These are phyloP conservation scores for Fusarium protoensiforme DNA, from an alignment of 2,329 filamentous ascomycete genomes.

Conservation along the genomic window DNA sequence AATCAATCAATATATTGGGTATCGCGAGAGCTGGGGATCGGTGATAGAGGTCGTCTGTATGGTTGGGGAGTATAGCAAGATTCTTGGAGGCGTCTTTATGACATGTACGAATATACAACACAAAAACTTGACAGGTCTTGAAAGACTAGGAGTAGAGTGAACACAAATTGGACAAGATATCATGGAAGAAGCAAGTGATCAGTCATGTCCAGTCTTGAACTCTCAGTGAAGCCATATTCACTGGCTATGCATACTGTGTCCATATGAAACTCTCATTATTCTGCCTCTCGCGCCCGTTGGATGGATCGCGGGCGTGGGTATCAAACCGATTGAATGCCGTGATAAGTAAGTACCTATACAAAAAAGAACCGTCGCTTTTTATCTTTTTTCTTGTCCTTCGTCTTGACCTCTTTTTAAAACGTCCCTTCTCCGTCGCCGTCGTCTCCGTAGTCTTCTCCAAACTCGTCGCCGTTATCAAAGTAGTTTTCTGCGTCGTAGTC, in stretches of 20 bases:
- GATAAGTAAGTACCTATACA: constrained; percentile 33
- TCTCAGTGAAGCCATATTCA: neutral
- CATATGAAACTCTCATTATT: constrained; percentile 33
- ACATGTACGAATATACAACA: constrained; percentile 43
- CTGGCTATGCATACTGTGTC: neutral
- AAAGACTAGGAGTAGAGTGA: constrained; percentile 1
- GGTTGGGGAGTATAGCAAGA: neutral
- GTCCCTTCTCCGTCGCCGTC: constrained; percentile 62
- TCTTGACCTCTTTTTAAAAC: constrained; percentile 39
- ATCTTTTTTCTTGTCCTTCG: neutral
- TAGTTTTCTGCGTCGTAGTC: constrained; percentile 72
- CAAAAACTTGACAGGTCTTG: neutral
- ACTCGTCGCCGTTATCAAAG: constrained; percentile 68
- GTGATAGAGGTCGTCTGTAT: constrained; percentile 5
- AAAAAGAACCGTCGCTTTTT: constrained; percentile 22
- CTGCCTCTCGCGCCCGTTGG: constrained; percentile 32
- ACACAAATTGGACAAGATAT: neutral
- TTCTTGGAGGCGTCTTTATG: constrained; percentile 28
- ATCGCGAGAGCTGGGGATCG: constrained; percentile 13
- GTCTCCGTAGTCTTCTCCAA: constrained; percentile 62
- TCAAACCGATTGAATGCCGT: constrained; percentile 36
- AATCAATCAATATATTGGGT: constrained; percentile 14
- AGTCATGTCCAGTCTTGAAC: neutral
- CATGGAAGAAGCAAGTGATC: neutral
- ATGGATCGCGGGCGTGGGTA: constrained; percentile 38